Evolutionary conservation across 495 filamentous ascomycete species (phyloP).

Genomic region (Glonium stellatum): DNA sequence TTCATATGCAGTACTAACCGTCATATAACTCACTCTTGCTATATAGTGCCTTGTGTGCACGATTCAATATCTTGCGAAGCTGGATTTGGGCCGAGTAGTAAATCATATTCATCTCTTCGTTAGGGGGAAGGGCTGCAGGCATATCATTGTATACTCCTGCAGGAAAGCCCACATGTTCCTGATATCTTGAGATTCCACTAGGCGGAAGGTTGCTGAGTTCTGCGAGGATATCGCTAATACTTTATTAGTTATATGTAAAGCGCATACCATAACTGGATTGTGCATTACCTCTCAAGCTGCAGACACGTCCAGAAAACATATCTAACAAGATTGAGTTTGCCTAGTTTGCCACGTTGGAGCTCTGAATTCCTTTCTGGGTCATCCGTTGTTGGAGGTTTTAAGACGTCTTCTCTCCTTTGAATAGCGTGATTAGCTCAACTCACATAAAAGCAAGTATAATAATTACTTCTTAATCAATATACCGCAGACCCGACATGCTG

Average conservation of each 20-base stretch:
- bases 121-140: constrained; percentile 2
- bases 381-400: too few species aligned
- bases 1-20: not conserved
- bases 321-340: constrained; percentile 48
- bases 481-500: constrained; percentile 68
- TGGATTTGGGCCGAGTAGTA: constrained; percentile 84
- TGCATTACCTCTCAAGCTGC: constrained; percentile 75
- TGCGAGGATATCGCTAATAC: constrained; percentile 74
- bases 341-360: not conserved
- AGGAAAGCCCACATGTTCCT: constrained; percentile 56
- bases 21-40: constrained; percentile 42
- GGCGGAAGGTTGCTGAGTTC: constrained; percentile 73
- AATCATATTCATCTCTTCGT: constrained; percentile 48
- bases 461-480: constrained; percentile 69
- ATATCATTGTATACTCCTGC: constrained; percentile 31
- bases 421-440: not conserved
- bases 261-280: not conserved
- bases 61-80: constrained; percentile 76
- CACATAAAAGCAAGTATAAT: not conserved
- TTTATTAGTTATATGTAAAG: constrained; percentile 1
- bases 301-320: constrained; percentile 92
- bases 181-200: constrained; percentile 30
- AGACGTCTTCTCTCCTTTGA: not conserved
- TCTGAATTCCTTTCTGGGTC: too few species aligned
- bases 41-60: constrained; percentile 74